Conservation (phyloP, 176 grass and related monocot species). For the Bolboschoenus planiculmis region DNA sequence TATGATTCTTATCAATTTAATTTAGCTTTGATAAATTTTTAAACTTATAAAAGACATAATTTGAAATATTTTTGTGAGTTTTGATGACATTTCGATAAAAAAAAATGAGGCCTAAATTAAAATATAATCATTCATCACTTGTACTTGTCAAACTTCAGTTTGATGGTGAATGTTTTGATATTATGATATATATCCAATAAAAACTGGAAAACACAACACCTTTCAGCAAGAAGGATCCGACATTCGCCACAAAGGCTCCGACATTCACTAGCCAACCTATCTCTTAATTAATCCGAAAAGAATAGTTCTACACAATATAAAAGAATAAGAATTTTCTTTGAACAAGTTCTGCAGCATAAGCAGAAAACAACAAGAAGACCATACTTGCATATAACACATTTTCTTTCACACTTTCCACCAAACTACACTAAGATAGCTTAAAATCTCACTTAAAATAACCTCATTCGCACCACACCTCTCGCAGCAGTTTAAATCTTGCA, state of each 20-base stretch:
- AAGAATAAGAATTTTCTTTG: slow-evolving; percentile 7
- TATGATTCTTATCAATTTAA: no score
- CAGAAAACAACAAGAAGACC: neutral
- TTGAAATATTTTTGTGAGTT: no score
- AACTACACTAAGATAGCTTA: neutral
- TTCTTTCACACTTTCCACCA: neutral
- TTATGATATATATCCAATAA: neutral
- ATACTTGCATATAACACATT: neutral
- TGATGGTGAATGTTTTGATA: neutral
- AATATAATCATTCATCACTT: no score
- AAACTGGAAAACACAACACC: neutral
- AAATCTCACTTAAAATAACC: neutral
- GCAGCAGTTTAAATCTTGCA: slow-evolving; percentile 54
- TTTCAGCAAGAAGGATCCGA: no score
- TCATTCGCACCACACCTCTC: slow-evolving; percentile 55
- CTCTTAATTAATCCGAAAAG: neutral
- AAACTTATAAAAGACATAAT: no score
- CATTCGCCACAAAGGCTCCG: neutral
- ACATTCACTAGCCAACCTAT: neutral
- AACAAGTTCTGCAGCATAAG: slow-evolving; percentile 14
- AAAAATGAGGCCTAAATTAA: no score
- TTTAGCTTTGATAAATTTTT: no score
- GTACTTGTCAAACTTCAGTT: neutral
- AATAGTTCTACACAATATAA: slow-evolving; percentile 9
- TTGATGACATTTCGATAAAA: no score